These are phyloP conservation scores for Globisporangium emineosum DNA, from an alignment of 352 stramenopile genomes.

Conservation along the genomic window DNA sequence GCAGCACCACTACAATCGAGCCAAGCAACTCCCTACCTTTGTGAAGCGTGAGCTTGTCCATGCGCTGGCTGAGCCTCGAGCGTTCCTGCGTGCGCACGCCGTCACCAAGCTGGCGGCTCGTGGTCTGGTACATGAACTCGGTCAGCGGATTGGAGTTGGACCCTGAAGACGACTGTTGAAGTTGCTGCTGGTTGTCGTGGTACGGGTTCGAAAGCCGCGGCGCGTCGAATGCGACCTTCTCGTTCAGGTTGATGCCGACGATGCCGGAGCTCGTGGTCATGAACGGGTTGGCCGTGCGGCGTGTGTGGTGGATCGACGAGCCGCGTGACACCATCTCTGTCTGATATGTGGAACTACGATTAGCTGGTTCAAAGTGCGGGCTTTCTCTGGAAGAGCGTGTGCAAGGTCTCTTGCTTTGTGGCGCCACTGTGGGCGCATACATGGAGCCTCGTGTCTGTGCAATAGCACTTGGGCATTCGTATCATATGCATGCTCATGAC, in stretches of 20 bases:
- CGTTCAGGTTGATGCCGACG: slow-evolving; percentile 71
- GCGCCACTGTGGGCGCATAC: not conserved
- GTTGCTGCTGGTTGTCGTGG: slow-evolving; percentile 31
- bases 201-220: slow-evolving; percentile 32
- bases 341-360: not conserved
- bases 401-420: slow-evolving; percentile 10
- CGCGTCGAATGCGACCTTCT: slow-evolving; percentile 64
- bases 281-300: slow-evolving; percentile 73
- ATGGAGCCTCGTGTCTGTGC: not conserved
- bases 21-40: slow-evolving; percentile 33
- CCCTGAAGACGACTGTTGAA: not conserved
- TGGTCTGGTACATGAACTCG: slow-evolving; percentile 84
- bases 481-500: not conserved
- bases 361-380: not conserved
- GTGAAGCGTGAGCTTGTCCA: slow-evolving; percentile 66
- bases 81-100: slow-evolving; percentile 36
- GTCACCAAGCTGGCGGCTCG: slow-evolving; percentile 49
- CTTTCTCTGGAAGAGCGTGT: not conserved
- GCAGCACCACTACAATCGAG: not conserved
- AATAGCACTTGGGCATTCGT: not conserved
- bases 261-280: slow-evolving; percentile 86
- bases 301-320: slow-evolving; percentile 68
- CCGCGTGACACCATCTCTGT: slow-evolving; percentile 66
- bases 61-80: slow-evolving; percentile 66
- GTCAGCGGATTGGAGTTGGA: slow-evolving; percentile 26